phyloP scores from a whole-genome alignment of 148 eudicot genomes.

The Amaranthus cruentus region DNA sequence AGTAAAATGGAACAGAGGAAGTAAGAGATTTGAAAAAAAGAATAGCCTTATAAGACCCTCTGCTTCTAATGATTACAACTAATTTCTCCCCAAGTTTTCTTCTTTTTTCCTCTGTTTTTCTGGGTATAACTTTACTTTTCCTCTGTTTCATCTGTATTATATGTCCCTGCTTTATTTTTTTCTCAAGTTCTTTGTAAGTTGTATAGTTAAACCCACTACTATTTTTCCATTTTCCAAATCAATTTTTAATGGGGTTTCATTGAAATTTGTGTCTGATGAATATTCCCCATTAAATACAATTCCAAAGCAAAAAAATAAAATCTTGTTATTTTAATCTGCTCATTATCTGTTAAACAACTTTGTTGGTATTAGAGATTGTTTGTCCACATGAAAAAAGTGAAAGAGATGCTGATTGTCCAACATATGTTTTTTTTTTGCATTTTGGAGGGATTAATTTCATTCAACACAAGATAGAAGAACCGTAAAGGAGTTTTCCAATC shows the following conservation, averaged over 20 bases:
- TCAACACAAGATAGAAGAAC: constrained; percentile 13
- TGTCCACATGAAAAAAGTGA: constrained; percentile 19
- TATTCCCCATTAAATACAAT: constrained; percentile 27
- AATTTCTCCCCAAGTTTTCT: not conserved
- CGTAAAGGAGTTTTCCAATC: constrained; percentile 22
- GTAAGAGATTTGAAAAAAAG: too few species aligned
- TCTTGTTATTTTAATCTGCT: not conserved
- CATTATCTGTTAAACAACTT: constrained; percentile 28
- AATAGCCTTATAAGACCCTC: constrained; percentile 16
- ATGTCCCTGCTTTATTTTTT: not conserved
- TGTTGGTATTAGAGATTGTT: constrained; percentile 38
- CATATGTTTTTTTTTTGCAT: constrained; percentile 31
- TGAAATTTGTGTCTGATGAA: constrained; percentile 23
- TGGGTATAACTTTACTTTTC: constrained; percentile 13
- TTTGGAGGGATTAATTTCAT: constrained; percentile 40
- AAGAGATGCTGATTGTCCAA: constrained; percentile 46
- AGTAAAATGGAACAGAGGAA: too few species aligned
- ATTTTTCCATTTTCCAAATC: not conserved
- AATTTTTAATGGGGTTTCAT: not conserved
- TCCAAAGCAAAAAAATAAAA: constrained; percentile 21
- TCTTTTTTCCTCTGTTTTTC: constrained; percentile 18
- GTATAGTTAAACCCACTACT: not conserved
- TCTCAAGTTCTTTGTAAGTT: not conserved
- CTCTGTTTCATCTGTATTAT: not conserved
- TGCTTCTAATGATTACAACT: constrained; percentile 34